phyloP scores from a whole-genome alignment of 1,139 yeast genomes.

The Lipomyces yarrowii region DNA sequence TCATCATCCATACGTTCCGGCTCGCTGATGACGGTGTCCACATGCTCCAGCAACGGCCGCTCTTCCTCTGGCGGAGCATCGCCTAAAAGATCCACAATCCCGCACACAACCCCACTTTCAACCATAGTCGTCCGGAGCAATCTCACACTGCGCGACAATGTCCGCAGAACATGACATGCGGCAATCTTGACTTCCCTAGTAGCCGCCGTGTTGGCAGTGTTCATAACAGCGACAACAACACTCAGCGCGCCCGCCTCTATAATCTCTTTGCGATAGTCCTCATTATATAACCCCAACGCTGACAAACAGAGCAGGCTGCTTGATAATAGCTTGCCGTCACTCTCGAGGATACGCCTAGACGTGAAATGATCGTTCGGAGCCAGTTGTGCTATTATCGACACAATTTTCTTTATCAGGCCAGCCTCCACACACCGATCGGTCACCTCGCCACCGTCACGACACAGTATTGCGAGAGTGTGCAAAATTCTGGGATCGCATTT shows the following conservation, averaged over 20 bases:
- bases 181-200: conserved; percentile 41
- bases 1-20: conserved; percentile 5
- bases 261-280: conserved; percentile 40
- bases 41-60: background rate
- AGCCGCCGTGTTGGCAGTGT: conserved; percentile 18
- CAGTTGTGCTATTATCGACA: conserved; percentile 29
- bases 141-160: conserved; percentile 74
- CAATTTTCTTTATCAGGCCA: conserved; percentile 40
- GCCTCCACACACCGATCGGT: conserved; percentile 44
- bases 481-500: conserved; percentile 36
- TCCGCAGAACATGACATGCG: conserved; percentile 62
- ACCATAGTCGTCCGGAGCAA: conserved; percentile 69
- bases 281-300: conserved; percentile 43
- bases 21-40: background rate
- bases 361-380: conserved; percentile 33
- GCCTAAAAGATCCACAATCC: conserved; percentile 49
- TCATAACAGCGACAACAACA: conserved; percentile 37
- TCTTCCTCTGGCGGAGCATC: conserved; percentile 25
- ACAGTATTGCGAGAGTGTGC: conserved; percentile 39
- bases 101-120: conserved; percentile 56
- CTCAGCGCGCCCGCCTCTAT: conserved; percentile 41
- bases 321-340: conserved; percentile 35
- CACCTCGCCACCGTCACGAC: conserved; percentile 37
- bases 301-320: conserved; percentile 41
- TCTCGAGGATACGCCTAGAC: conserved; percentile 27